Evolutionary conservation across 2,329 filamentous ascomycete genomes (phyloP), one percentile per base, ranked within the genome.

Genomic region (Diaporthe helianthi): DNA sequence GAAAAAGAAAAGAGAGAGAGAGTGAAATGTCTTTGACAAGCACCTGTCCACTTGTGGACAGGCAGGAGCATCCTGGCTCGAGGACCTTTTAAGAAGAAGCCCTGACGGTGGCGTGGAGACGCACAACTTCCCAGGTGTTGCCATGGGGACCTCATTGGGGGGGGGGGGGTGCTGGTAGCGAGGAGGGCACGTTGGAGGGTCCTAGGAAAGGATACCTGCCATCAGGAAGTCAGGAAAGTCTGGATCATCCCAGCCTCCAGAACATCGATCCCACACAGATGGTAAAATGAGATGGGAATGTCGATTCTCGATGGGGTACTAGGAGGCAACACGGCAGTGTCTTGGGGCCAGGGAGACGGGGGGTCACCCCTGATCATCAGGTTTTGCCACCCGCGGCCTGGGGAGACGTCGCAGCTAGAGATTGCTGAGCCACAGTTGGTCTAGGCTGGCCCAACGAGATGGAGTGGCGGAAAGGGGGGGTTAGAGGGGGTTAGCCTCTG

Each of bases 341-440:
- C 51, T 46, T 63, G 61, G 66, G n/a, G 49, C 55, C 53, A 51
- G 41, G 46, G 49, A 67, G 44, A 64, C 36, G 36, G 44, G 33
- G 61, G 65, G 36, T 41, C 36, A 47, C 47, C 69, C 69, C 69
- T 69, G 69, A 55, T 49, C 64, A 41, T 26, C 61, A 26, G 29
- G 41, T 47, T 58, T 71, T 72, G 71, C 71, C 71, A 72, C 71
- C 61, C 33, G 51, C 54, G 6, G 33, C 51, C 33, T 26, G 31
- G 64, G 47, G 67, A 26, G 65, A 60, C 52, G 19, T 68, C 49
- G 58, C 65, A 55, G 61, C 55, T 52, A 67, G 58, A 63, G 13
- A 17, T 63, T 49, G 58, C 70, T 72, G 71, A 73, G 72, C 72
- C 72, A 73, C 72, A 73, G 24, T 73, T 71, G 69, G 72, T 73